A percentile compares a stretch with the other conserved stretches of the same genome.
Conservation (phyloP, 768 basidiomycete genomes). For the Sarcodon aspratus region DNA sequence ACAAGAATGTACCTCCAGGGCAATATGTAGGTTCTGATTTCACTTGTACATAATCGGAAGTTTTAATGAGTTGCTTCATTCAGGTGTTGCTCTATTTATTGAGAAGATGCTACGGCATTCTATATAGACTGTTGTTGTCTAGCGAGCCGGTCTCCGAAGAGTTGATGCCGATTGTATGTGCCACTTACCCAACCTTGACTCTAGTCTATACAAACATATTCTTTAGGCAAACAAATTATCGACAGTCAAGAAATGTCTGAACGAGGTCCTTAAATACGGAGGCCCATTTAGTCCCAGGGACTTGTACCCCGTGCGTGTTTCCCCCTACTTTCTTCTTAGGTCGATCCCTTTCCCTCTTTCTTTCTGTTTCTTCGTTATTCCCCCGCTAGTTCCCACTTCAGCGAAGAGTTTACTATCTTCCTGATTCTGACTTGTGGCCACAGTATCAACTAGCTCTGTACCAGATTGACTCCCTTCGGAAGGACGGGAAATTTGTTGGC, state of each 20-base stretch:
- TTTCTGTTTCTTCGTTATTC: not conserved
- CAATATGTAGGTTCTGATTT: slow-evolving; percentile 69
- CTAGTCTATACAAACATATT: not conserved
- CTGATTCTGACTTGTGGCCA: not conserved
- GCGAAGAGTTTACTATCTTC: not conserved
- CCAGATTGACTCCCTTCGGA: slow-evolving; percentile 88
- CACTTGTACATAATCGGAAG: not conserved
- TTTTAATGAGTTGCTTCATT: not conserved
- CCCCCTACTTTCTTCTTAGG: not conserved
- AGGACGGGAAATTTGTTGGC: slow-evolving; percentile 89
- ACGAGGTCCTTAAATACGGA: slow-evolving; percentile 92
- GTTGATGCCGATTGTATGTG: slow-evolving; percentile 83
- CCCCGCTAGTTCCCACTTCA: not conserved
- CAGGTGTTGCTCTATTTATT: slow-evolving; percentile 90
- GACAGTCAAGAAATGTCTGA: slow-evolving; percentile 93
- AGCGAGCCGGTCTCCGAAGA: slow-evolving; percentile 98
- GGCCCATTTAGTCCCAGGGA: slow-evolving; percentile 89
- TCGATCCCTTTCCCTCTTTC: not conserved
- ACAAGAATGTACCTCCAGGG: slow-evolving; percentile 84
- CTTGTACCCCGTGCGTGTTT: slow-evolving; percentile 71
- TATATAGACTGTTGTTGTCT: slow-evolving; percentile 86
- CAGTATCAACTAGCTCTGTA: slow-evolving; percentile 91
- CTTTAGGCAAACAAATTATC: slow-evolving; percentile 87
- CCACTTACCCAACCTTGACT: not conserved
- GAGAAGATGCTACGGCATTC: slow-evolving; percentile 90